Conservation (phyloP, 768 basidiomycete genomes). For the Sporobolomyces roseus region DNA sequence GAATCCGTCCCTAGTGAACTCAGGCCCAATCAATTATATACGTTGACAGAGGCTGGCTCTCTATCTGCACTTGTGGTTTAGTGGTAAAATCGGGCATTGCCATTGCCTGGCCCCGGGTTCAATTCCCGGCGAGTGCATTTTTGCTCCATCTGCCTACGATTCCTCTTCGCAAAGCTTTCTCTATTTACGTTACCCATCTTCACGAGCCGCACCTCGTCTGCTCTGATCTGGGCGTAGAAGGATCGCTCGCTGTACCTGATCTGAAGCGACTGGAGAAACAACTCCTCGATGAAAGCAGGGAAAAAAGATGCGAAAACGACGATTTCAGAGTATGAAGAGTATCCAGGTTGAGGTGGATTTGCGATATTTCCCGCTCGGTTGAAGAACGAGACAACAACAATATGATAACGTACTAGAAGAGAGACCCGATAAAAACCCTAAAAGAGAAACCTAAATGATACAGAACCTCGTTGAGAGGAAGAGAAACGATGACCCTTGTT, state of each 20-base stretch:
- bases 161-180: not conserved
- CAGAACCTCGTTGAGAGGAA: not conserved
- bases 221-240: too few species aligned
- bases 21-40: too few species aligned
- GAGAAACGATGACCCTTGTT: not conserved
- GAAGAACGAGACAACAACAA: constrained; percentile 21
- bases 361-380: constrained; percentile 19
- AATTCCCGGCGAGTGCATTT: constrained; percentile 24
- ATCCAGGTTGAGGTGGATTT: constrained; percentile 22
- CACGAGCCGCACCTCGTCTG: not conserved
- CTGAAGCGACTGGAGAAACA: not conserved
- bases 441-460: not conserved
- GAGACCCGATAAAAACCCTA: not conserved
- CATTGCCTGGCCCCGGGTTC: constrained; percentile 23
- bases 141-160: not conserved
- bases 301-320: not conserved
- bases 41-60: too few species aligned
- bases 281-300: not conserved
- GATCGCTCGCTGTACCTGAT: too few species aligned
- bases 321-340: too few species aligned
- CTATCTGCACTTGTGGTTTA: constrained; percentile 25
- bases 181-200: not conserved
- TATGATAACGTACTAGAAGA: not conserved
- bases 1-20: too few species aligned
- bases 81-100: constrained; percentile 24